phyloP scores from a whole-genome alignment of 2,329 filamentous ascomycete genomes.

The Paraphoma chrysanthemicola region DNA sequence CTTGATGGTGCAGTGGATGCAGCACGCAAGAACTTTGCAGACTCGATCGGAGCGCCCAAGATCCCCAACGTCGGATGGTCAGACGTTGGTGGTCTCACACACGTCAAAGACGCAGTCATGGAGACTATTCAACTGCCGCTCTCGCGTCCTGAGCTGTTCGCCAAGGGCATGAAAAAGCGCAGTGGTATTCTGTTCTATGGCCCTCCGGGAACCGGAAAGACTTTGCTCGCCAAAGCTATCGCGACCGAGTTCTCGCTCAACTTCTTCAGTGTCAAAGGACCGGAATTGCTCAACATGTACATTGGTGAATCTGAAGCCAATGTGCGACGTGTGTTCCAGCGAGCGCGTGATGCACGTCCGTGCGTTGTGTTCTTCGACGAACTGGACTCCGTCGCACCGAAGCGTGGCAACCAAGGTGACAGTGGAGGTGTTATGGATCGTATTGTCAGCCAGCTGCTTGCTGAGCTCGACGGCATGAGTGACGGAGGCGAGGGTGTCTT shows the following conservation, averaged over 20 bases:
- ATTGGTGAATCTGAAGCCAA: constrained; percentile 95
- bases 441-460: constrained; percentile 92
- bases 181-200: constrained; percentile 93
- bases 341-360: constrained; percentile 82
- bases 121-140: constrained; percentile 96
- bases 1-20: constrained; percentile 94
- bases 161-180: constrained; percentile 97
- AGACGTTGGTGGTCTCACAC: constrained; percentile 89
- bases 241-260: constrained; percentile 93
- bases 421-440: constrained; percentile 98
- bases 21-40: constrained; percentile 96
- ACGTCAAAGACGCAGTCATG: constrained; percentile 96
- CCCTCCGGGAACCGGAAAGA: constrained; percentile 90
- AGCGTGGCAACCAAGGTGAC: constrained; percentile 95
- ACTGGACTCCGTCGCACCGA: constrained; percentile 90
- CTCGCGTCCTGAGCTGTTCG: constrained; percentile 90
- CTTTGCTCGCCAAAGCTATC: constrained; percentile 89
- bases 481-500: constrained; percentile 87
- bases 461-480: constrained; percentile 97
- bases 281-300: constrained; percentile 93
- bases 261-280: constrained; percentile 93
- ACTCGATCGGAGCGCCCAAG: constrained; percentile 95
- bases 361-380: constrained; percentile 96
- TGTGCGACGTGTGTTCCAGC: constrained; percentile 86
- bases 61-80: constrained; percentile 97